Evolutionary conservation across 257 asterid species (phyloP), one percentile per base, ranked within the genome.

Genomic region (Buddleja alternifolia): DNA sequence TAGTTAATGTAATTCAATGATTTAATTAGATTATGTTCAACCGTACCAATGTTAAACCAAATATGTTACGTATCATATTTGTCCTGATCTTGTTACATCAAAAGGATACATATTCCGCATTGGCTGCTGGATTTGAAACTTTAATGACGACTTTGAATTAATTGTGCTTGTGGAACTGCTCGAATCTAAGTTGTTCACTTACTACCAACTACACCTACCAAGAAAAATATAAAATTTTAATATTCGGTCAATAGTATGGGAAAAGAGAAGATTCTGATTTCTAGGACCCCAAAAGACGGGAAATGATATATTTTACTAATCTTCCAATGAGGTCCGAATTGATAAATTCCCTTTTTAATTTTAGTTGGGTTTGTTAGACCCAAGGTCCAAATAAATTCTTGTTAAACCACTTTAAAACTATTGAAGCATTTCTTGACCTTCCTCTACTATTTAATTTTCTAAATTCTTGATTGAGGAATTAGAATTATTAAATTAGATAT

Each of bases 141-240:
- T 29, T 29, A 4, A 46, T 45, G 8, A 8, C 15, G 44, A 15
- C 10, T 17, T 36, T 36, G 50, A 65, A 36, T 12, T 55, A 19
- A 29, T 36, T 51, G 20, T 51, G 61, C 71, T 50, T 20, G 71
- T 51, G 61, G 29, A 55, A 55, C 62, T 55, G 42, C 41, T 46
- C 3, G 8, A 46, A 46, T 14, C 21, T 15, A 46, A 46, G 62
- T 32, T 1, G 4, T 4, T 55, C 3, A 6, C 9, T 25, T 32
- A 29, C 62, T 55, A 55, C 9, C 24, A 17, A 20, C 40, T 50
- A 19, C 37, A 19, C 40, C 41, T 14, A 44, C 55, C 55, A 62
- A 44, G 41, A 44, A 44, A 62, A n/a, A 25, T 1, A 3, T 0
- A 16, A 46, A 36, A 53, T 20, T 65, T 16, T 32, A 52, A 66